Evolutionary conservation across 108 stramenopile genomes (phyloP).

Genomic region (Chaetoceros muelleri): DNA sequence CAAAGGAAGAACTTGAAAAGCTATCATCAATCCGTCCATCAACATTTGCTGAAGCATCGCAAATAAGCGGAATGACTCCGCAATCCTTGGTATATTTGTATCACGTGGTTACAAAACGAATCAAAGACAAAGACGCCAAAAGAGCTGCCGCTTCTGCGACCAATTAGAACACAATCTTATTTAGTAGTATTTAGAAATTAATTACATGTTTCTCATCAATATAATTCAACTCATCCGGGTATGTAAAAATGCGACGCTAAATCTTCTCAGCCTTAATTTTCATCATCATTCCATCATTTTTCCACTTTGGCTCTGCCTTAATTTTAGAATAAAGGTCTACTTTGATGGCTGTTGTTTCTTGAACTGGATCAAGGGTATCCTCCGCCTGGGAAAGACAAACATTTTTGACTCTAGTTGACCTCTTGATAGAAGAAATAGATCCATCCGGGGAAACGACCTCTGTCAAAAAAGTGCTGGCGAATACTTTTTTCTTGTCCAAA

Average conservation of each 20-base stretch:
- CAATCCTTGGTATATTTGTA: conserved; percentile 89
- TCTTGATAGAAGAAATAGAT: not conserved
- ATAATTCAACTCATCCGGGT: too few species aligned
- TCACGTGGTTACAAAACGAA: conserved; percentile 70
- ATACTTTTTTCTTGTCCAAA: not conserved
- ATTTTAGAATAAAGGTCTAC: too few species aligned
- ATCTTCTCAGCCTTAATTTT: too few species aligned
- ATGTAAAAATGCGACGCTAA: too few species aligned
- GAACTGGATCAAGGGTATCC: too few species aligned
- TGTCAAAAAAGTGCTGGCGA: not conserved
- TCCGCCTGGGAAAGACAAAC: too few species aligned
- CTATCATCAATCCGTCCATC: conserved; percentile 50
- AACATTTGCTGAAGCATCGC: conserved; percentile 89
- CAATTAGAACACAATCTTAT: too few species aligned
- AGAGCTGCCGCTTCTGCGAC: not conserved
- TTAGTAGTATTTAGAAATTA: too few species aligned
- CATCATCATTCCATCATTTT: too few species aligned
- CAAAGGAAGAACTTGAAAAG: conserved; percentile 87
- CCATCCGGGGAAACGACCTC: not conserved
- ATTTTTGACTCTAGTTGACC: not conserved
- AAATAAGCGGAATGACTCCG: conserved; percentile 91
- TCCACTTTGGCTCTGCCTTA: too few species aligned
- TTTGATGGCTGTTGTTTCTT: too few species aligned
- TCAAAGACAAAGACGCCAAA: conserved; percentile 42
- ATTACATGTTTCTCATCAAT: too few species aligned